Conservation (phyloP, 2,329 filamentous ascomycete species). For the Colletotrichum sp. region DNA sequence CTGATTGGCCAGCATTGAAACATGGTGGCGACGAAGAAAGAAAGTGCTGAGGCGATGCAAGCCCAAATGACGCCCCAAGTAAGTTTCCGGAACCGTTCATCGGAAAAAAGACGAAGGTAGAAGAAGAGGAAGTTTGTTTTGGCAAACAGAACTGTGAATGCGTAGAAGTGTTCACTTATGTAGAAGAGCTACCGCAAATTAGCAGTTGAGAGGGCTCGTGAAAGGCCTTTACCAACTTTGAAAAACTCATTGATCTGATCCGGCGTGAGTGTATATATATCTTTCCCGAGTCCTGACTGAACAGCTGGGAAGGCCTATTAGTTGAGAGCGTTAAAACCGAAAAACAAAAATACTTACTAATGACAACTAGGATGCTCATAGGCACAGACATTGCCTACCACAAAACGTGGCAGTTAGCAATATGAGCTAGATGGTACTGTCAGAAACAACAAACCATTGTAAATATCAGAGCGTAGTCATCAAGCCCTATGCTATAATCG, state of each 20-base stretch:
- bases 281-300: constrained; percentile 45
- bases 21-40: constrained; percentile 43
- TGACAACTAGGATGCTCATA: not conserved
- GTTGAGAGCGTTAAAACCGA: not conserved
- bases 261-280: constrained; percentile 49
- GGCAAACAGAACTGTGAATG: constrained; percentile 42
- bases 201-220: not conserved
- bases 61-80: constrained; percentile 43
- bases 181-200: constrained; percentile 35
- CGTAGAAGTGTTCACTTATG: constrained; percentile 43
- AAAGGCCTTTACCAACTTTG: not conserved
- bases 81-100: constrained; percentile 33
- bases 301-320: not conserved
- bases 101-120: constrained; percentile 57
- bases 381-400: not conserved
- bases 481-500: not conserved
- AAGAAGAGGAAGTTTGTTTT: constrained; percentile 55
- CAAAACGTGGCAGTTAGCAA: not conserved
- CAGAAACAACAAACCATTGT: not conserved
- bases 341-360: not conserved
- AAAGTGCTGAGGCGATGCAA: constrained; percentile 37
- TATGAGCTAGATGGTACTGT: not conserved
- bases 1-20: constrained; percentile 53
- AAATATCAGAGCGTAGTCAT: constrained; percentile 8
- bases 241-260: constrained; percentile 44